Base-by-base conservation (phyloP, 768 basidiomycete genomes). In the Mycena amicta region DNA sequence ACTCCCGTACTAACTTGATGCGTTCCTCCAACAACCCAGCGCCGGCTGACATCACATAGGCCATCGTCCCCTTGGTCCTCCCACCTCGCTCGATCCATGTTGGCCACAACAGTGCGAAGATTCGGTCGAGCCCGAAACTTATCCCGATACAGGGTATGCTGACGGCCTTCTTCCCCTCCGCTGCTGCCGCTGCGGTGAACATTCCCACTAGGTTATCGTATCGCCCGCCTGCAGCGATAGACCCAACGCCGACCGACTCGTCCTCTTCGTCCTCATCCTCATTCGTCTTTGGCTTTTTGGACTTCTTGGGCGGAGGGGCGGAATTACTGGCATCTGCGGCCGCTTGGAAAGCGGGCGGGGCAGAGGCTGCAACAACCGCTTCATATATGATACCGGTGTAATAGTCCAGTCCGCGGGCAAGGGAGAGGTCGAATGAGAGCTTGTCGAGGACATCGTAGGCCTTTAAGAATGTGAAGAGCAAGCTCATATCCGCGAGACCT, bases 331-430 rank as follows among this genome's bases (percentile, higher is more conserved):
- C 81, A 63, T 83, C 81, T n/a, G n/a, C n/a, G n/a, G n/a, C n/a
- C n/a, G n/a, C n/a, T n/a, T n/a, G n/a, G 76, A 93, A 87, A 2
- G 86, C 87, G 0, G 96, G 95, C 2, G 96, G 95, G 0, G 95
- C 95, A 8, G 95, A 98, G 1, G 88, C 92, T 68, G 93, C 94
- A 39, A 94, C 92, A 60, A 92, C 84, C 41, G 93, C 97, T 74
- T 99, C 96, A 74, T 96, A 98, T 71, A 98, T 98, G 67, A 99
- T 88, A 18, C 97, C 97, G 2, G 96, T 99, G 75, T 99, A 98
- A 74, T 99, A 98, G 72, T 98, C 97, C 22, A 98, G 83, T 37
- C 96, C 96, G 29, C 96, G 89, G n/a, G 96, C 96, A 15, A 99
- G 85, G 2, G 95, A 97, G 63, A 98, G 83, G 73, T 99, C 96